Percentiles rank a stretch among this genome's conserved stretches.
Evolutionary conservation across 345 rosid genomes (phyloP).

Genomic region (Salix arbutifolia): DNA sequence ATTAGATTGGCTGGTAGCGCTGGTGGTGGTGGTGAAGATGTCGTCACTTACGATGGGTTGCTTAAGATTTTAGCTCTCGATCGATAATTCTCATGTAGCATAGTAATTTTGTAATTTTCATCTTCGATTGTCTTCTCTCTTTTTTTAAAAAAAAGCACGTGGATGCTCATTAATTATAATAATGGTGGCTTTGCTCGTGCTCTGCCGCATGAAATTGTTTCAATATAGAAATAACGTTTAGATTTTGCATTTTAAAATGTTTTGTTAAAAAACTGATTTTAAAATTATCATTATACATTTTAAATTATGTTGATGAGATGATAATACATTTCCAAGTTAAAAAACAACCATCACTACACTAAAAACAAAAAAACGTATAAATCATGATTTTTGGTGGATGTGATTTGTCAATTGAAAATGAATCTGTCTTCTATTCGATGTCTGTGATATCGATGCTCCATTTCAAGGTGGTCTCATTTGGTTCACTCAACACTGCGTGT

Average conservation of each 20-base stretch:
- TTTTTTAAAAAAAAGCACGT: neutral
- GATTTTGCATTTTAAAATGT: too few relatives aligned
- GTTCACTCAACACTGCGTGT: neutral
- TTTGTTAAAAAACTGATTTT: too few relatives aligned
- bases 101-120: neutral
- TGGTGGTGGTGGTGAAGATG: slow-evolving; percentile 42
- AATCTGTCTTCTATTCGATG: neutral
- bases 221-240: too few relatives aligned
- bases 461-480: neutral
- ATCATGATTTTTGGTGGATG: neutral
- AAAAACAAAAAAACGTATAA: neutral
- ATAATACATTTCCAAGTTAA: too few relatives aligned
- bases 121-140: neutral
- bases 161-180: neutral
- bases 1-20: slow-evolving; percentile 57
- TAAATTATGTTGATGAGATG: too few relatives aligned
- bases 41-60: slow-evolving; percentile 55
- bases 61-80: slow-evolving; percentile 51
- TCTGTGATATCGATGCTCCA: neutral
- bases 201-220: neutral
- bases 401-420: neutral
- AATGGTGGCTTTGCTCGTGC: neutral
- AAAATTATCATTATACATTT: too few relatives aligned
- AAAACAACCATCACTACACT: too few relatives aligned
- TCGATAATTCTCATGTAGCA: slow-evolving; percentile 13